These are phyloP conservation scores for Protomyces arabidopsidicola DNA, from an alignment of 1,139 yeast genomes.

Conservation along the genomic window DNA sequence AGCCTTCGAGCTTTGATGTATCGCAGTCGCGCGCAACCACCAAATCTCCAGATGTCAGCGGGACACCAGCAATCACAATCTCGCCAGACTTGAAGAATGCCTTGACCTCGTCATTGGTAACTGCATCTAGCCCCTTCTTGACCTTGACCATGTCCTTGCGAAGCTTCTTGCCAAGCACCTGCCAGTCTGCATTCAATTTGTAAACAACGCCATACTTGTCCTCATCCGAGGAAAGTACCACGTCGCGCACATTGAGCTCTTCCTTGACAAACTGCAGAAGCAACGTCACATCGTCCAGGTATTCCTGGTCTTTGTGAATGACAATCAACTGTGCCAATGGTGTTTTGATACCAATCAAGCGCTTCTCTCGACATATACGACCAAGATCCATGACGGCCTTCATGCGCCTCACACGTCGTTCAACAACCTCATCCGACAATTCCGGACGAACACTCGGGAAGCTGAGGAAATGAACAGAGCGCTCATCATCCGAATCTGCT, in stretches of 20 bases:
- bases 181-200: constrained; percentile 98
- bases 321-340: constrained; percentile 87
- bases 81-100: constrained; percentile 66
- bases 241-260: constrained; percentile 86
- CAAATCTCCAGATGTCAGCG: constrained; percentile 78
- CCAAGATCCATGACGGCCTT: constrained; percentile 95
- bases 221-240: constrained; percentile 86
- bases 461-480: constrained; percentile 87
- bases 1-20: constrained; percentile 30
- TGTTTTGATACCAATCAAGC: constrained; percentile 85
- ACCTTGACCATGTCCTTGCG: constrained; percentile 91
- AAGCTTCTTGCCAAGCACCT: constrained; percentile 92
- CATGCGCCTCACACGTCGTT: constrained; percentile 81
- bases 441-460: constrained; percentile 86
- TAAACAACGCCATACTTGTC: constrained; percentile 85
- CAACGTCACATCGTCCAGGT: constrained; percentile 71
- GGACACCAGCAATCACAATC: constrained; percentile 82
- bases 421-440: constrained; percentile 69
- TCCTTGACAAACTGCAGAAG: constrained; percentile 75
- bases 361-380: constrained; percentile 94
- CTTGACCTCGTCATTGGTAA: constrained; percentile 79
- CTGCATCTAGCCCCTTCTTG: constrained; percentile 81
- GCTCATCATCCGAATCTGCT: constrained; percentile 53
- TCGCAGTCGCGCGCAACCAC: constrained; percentile 87
- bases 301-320: constrained; percentile 69